Evolutionary conservation across 352 stramenopile species (phyloP), one percentile per base, ranked within the genome.

Genomic region (Phytophthora cactorum): DNA sequence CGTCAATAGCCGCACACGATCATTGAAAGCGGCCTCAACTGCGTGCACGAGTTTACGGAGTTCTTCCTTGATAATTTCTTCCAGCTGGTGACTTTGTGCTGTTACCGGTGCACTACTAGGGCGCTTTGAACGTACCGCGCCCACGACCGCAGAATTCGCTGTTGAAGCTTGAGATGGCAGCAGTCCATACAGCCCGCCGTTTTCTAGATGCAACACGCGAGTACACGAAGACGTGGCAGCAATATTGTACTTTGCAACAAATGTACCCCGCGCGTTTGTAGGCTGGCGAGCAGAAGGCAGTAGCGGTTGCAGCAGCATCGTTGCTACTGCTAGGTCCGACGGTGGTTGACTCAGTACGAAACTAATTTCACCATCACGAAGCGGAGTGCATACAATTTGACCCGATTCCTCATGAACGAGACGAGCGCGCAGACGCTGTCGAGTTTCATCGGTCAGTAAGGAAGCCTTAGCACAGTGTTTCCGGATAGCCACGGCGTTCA

Each of bases 321-420:
- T 78, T 25, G 75, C 36, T 43, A 66, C 68, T 65, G 79, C 85
- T 22, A 88, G 61, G 31, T 77, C 60, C 0, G 81, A 83, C 25
- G 79, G 64, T 10, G 72, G 66, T 51, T 86, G 83, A 44, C 69
- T 80, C 31, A 91, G 58, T 22, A 79, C 66, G 29, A 81, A 59
- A 49, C 84, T 82, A 55, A 89, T 81, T 54, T 90, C 83, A 65
- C 80, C 70, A 54, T 89, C 79, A 52, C 63, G 78, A n/a, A 90
- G 68, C 9, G 78, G 27, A 22, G 77, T 63, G 66, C 74, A 78
- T 32, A 72, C 70, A 1, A 83, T 69, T 7, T 78, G 77, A 27
- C 71, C 65, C 11, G 50, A 66, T 34, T 88, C 77, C 59, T 91
- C 78, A 60, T 89, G 51, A 3, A 75, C 22, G 15, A 70, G 59